phyloP scores from a whole-genome alignment of 2,329 filamentous ascomycete genomes.

The Fusarium tanahbumbuense region DNA sequence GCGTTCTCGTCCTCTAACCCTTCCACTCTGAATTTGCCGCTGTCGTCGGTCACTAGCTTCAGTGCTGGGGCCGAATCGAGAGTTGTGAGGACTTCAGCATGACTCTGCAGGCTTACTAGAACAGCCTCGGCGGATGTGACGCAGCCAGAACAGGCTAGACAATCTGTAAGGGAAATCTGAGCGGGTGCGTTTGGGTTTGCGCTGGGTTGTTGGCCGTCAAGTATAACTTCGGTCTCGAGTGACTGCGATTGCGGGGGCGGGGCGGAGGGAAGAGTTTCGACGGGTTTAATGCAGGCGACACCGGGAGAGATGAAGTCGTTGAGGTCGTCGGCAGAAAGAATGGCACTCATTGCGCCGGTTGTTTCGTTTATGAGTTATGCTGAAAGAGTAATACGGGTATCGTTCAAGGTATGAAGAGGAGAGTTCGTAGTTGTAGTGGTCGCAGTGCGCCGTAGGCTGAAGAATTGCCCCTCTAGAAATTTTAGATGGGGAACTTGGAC shows the following conservation, averaged over 20 bases:
- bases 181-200: slow-evolving; percentile 75
- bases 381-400: not conserved
- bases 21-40: slow-evolving; percentile 56
- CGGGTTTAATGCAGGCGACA: slow-evolving; percentile 96
- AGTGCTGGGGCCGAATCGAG: slow-evolving; percentile 75
- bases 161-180: slow-evolving; percentile 96
- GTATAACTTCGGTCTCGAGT: slow-evolving; percentile 85
- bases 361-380: not conserved
- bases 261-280: slow-evolving; percentile 85
- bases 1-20: slow-evolving; percentile 69
- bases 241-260: slow-evolving; percentile 47
- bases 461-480: slow-evolving; percentile 18
- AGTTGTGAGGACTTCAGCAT: slow-evolving; percentile 86
- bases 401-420: slow-evolving; percentile 3
- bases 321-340: slow-evolving; percentile 94
- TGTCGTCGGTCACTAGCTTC: slow-evolving; percentile 50
- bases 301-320: slow-evolving; percentile 99
- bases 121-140: slow-evolving; percentile 98
- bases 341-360: slow-evolving; percentile 82
- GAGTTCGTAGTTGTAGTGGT: slow-evolving; percentile 9
- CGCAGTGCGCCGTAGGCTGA: slow-evolving; percentile 6
- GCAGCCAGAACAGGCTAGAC: slow-evolving; percentile 95
- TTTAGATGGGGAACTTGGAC: slow-evolving; percentile 19
- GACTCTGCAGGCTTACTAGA: slow-evolving; percentile 93
- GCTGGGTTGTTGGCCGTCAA: slow-evolving; percentile 79